Evolutionary conservation across 805 yeast species (phyloP).

Genomic region (Candida sonorensis): DNA sequence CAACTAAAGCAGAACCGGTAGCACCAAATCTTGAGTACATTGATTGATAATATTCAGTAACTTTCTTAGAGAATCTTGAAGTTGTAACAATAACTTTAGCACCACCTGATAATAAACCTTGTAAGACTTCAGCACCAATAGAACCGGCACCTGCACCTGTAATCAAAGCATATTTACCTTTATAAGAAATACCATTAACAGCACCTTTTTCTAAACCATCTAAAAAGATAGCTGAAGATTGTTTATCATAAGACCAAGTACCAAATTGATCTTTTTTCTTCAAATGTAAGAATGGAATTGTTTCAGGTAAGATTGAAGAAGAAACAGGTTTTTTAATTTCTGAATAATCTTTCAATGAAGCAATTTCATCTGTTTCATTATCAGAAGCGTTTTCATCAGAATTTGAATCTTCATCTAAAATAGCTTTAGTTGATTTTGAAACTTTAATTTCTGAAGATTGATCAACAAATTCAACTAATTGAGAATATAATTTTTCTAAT

Average conservation of each 20-base stretch:
- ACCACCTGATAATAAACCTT: slow-evolving; percentile 95
- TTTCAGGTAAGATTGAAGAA: slow-evolving; percentile 66
- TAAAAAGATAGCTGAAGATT: slow-evolving; percentile 69
- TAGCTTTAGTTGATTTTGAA: slow-evolving; percentile 50
- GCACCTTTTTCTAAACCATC: slow-evolving; percentile 94
- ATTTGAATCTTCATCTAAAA: slow-evolving; percentile 37
- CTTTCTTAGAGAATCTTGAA: slow-evolving; percentile 87
- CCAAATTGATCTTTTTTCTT: slow-evolving; percentile 70
- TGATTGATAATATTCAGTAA: slow-evolving; percentile 92
- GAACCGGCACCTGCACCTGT: slow-evolving; percentile 99
- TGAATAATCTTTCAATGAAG: slow-evolving; percentile 70
- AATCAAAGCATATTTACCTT: slow-evolving; percentile 79
- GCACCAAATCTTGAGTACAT: slow-evolving; percentile 92
- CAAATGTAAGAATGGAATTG: slow-evolving; percentile 91
- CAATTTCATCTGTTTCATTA: slow-evolving; percentile 67
- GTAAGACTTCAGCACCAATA: slow-evolving; percentile 94
- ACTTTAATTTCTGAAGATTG: slow-evolving; percentile 66
- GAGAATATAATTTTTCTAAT: slow-evolving; percentile 64
- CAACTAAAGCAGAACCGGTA: slow-evolving; percentile 83
- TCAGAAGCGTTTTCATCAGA: slow-evolving; percentile 48
- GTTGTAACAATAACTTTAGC: slow-evolving; percentile 96
- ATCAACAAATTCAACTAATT: slow-evolving; percentile 62
- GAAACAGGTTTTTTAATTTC: slow-evolving; percentile 70
- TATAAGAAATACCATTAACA: slow-evolving; percentile 85
- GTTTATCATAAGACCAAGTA: slow-evolving; percentile 78